Conservation (phyloP, 345 rosid species). For the Bruguiera parviflora region DNA sequence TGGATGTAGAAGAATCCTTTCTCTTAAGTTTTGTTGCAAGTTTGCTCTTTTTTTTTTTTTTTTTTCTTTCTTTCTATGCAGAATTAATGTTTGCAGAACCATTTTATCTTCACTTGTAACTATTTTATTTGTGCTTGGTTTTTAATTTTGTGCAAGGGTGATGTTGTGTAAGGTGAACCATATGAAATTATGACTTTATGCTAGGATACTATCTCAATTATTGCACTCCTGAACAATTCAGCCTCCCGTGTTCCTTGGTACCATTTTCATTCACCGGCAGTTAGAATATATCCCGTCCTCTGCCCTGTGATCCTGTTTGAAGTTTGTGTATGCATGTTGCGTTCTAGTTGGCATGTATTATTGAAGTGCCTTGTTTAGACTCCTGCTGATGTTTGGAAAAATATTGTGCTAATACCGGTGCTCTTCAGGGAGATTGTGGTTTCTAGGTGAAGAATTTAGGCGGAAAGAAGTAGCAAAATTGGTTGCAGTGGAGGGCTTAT, state of each 20-base stretch:
- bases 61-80: neutral
- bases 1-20: conserved; percentile 9
- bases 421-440: too few relatives aligned
- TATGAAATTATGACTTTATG: conserved; percentile 1
- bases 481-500: too few relatives aligned
- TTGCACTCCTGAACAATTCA: neutral
- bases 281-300: too few relatives aligned
- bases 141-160: conserved; percentile 6
- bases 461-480: too few relatives aligned
- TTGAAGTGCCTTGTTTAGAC: too few relatives aligned
- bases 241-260: neutral
- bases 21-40: conserved; percentile 20
- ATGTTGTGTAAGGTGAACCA: conserved; percentile 4
- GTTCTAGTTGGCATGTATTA: too few relatives aligned
- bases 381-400: too few relatives aligned
- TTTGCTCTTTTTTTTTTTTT: neutral
- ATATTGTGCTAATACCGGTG: too few relatives aligned
- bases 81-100: neutral
- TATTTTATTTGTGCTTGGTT: conserved; percentile 6
- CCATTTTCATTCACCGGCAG: neutral
- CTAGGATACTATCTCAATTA: neutral
- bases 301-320: neutral
- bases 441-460: too few relatives aligned
- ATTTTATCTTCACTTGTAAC: conserved; percentile 18
- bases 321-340: too few relatives aligned